Percentiles rank a stretch among this genome's conserved stretches.
phyloP scores from a whole-genome alignment of 1,284 basidiomycete species.

The Omphalotus olearius region DNA sequence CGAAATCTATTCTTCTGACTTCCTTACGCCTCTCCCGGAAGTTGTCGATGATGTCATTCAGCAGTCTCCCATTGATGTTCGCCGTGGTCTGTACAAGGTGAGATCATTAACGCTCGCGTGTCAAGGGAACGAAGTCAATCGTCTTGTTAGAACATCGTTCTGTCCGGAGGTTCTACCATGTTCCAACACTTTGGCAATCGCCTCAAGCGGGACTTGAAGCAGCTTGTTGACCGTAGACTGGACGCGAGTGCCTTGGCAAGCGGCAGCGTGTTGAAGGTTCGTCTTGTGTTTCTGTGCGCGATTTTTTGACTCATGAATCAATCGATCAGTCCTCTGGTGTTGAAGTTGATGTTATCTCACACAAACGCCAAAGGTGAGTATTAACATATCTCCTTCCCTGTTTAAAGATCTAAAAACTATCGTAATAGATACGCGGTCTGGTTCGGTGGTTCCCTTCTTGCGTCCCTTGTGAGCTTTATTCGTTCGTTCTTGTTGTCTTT shows the following conservation, averaged over 20 bases:
- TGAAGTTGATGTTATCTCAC: slow-evolving; percentile 96
- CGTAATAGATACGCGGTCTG: slow-evolving; percentile 84
- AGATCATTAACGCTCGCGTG: slow-evolving; percentile 12
- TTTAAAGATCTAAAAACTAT: slow-evolving; percentile 11
- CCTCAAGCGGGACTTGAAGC: slow-evolving; percentile 92
- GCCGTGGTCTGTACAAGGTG: slow-evolving; percentile 92
- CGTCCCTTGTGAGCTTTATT: slow-evolving; percentile 67
- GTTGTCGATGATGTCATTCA: slow-evolving; percentile 98
- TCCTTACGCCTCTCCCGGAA: slow-evolving; percentile 94
- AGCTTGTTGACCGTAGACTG: slow-evolving; percentile 89
- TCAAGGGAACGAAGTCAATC: slow-evolving; percentile 6
- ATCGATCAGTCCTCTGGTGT: slow-evolving; percentile 81
- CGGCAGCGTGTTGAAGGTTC: slow-evolving; percentile 74
- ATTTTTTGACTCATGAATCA: slow-evolving; percentile 7
- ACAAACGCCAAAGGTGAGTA: slow-evolving; percentile 88
- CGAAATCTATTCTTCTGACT: slow-evolving; percentile 97
- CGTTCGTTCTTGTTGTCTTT: slow-evolving; percentile 9
- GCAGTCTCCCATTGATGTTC: slow-evolving; percentile 92
- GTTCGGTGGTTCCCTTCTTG: slow-evolving; percentile 95
- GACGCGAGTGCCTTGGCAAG: slow-evolving; percentile 74
- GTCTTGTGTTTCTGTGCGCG: slow-evolving; percentile 16
- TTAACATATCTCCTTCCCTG: background rate
- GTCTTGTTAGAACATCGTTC: slow-evolving; percentile 76
- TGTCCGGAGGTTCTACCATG: slow-evolving; percentile 96
- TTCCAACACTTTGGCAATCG: slow-evolving; percentile 97